phyloP scores from a whole-genome alignment of 768 basidiomycete genomes.

The Boletus rex-veris region DNA sequence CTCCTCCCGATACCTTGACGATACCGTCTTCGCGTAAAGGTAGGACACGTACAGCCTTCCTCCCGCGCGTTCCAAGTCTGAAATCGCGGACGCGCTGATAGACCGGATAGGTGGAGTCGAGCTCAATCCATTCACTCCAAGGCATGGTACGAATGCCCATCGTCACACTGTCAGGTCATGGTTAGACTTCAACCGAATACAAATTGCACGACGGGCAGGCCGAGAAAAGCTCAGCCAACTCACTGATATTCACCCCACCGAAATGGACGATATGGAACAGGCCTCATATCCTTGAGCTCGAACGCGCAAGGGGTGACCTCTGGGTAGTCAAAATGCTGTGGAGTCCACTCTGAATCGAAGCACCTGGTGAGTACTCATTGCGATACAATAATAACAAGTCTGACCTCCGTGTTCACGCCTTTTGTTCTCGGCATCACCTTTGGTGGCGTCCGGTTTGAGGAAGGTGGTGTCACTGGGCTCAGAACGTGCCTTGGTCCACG shows the following conservation, averaged over 20 bases:
- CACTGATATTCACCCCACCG: constrained; percentile 62
- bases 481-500: neutral
- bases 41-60: constrained; percentile 46
- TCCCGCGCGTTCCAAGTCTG: constrained; percentile 50
- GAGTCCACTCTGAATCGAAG: constrained; percentile 46
- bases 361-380: neutral
- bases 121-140: constrained; percentile 73
- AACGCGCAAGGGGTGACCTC: constrained; percentile 38
- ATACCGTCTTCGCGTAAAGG: constrained; percentile 40
- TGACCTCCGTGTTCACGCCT: constrained; percentile 24
- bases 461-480: neutral
- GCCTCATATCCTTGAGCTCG: constrained; percentile 44
- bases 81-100: constrained; percentile 57
- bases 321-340: constrained; percentile 51
- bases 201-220: neutral
- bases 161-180: constrained; percentile 44
- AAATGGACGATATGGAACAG: constrained; percentile 64
- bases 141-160: constrained; percentile 68
- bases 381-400: neutral
- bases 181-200: constrained; percentile 7
- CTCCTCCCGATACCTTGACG: constrained; percentile 27
- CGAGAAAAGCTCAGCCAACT: constrained; percentile 20
- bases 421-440: constrained; percentile 16
- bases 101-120: constrained; percentile 53
- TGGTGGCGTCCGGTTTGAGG: constrained; percentile 1